Conservation (phyloP, 139 green algal species). For the Diplosphaera chodatii region DNA sequence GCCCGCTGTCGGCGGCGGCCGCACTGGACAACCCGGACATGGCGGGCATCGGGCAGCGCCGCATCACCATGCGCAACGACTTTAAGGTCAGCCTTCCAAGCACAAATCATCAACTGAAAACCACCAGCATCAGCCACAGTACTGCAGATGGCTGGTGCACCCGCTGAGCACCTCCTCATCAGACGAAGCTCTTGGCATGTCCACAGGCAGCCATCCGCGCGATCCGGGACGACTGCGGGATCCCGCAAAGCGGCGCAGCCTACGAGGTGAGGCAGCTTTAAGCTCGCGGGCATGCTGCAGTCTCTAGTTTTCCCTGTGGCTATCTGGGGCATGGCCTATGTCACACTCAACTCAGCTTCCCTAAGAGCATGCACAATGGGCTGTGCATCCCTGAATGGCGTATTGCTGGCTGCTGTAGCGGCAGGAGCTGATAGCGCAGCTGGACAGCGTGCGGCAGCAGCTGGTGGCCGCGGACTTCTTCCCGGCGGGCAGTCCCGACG, state of each 20-base stretch:
- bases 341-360: no score
- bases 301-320: no score
- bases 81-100: not conserved
- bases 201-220: not conserved
- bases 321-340: no score
- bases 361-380: no score
- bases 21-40: not conserved
- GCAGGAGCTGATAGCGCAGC: not conserved
- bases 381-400: no score
- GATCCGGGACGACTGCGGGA: not conserved
- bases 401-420: not conserved
- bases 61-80: not conserved
- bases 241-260: not conserved
- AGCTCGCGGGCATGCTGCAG: no score
- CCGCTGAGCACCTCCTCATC: no score
- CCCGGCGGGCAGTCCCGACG: constrained; percentile 1
- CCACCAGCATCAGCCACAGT: no score
- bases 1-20: not conserved
- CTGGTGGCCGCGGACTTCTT: constrained; percentile 7
- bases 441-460: not conserved
- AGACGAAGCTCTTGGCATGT: no score
- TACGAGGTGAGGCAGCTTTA: not conserved
- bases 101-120: no score
- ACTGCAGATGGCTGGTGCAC: no score
- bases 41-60: not conserved